Base-by-base conservation (phyloP, 306 rosid genomes). In the Cercis canadensis region DNA sequence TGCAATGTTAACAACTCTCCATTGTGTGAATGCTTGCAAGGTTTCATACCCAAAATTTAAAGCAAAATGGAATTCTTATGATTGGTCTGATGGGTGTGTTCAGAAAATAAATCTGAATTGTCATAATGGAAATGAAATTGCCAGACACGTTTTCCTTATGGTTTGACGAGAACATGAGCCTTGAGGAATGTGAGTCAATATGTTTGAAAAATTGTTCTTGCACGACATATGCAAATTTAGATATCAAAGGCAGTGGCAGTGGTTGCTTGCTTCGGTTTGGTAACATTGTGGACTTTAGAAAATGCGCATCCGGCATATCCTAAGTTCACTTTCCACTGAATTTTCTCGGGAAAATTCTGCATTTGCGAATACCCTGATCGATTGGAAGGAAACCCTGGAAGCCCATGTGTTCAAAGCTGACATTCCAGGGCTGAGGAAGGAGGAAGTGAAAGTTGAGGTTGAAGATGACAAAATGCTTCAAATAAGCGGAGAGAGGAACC, bases 231-330 rank as follows among this genome's bases (percentile, higher is more conserved):
- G 52, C 81, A 18, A 18, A 34, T 19, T 44, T 43, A 45, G 67
- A 59, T 29, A 50, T 72, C 2, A 46, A 43, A 1, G 18, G 1
- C 16, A 56, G 75, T 17, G 71, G 71, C 24, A 65, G 67, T 58
- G 86, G 86, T 14, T 78, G 83, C 46, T 11, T 69, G 19, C 45
- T 74, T 24, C 74, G 83, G 83, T 74, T 56, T 14, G 57, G 37
- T 36, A 6, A 47, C 21, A 24, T 82, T 19, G 4, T 74, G 53
- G 81, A 78, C 49, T 33, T 78, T 8, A 70, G 39, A 50, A 10
- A 31, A 11, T 45, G 2, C 51, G 13, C 13, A 8, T 15, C 17
- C 7, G 29, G n/a, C n/a, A n/a, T n/a, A n/a, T n/a, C n/a, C n/a
- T n/a, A n/a, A n/a, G n/a, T n/a, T n/a, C n/a, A n/a, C n/a, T n/a